These are phyloP conservation scores for Opeltia flavorubescens DNA, from an alignment of 495 filamentous ascomycete genomes.

Conservation along the genomic window DNA sequence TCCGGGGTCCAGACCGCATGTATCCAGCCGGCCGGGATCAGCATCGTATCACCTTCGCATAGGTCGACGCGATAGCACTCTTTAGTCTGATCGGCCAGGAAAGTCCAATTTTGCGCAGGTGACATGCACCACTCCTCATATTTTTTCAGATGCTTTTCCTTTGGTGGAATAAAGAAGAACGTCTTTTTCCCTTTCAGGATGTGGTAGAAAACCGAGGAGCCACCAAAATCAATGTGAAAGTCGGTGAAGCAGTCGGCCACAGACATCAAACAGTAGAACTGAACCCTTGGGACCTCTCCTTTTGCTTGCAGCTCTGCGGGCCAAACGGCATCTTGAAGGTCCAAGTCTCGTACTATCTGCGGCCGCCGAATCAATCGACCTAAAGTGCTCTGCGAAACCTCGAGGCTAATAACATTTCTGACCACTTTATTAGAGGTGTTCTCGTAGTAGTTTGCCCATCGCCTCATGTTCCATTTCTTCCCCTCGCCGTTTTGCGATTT, in stretches of 20 bases:
- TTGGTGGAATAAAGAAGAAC: slow-evolving; percentile 67
- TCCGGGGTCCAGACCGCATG: slow-evolving; percentile 70
- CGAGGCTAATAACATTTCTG: slow-evolving; percentile 64
- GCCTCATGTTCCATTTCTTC: slow-evolving; percentile 55
- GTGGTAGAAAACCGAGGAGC: slow-evolving; percentile 67
- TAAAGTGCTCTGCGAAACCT: slow-evolving; percentile 54
- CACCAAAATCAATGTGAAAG: slow-evolving; percentile 71
- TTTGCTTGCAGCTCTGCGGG: slow-evolving; percentile 44
- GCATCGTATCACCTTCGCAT: slow-evolving; percentile 59
- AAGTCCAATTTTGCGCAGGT: slow-evolving; percentile 56
- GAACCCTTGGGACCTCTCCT: slow-evolving; percentile 46
- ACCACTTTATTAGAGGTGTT: slow-evolving; percentile 47
- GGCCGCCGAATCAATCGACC: slow-evolving; percentile 54
- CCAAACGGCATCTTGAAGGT: slow-evolving; percentile 62
- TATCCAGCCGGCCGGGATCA: slow-evolving; percentile 71
- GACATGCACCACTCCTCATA: slow-evolving; percentile 70
- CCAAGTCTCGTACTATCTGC: slow-evolving; percentile 55
- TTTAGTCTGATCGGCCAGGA: slow-evolving; percentile 52
- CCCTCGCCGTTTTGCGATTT: slow-evolving; percentile 59
- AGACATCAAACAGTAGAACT: slow-evolving; percentile 67
- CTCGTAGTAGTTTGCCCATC: slow-evolving; percentile 67
- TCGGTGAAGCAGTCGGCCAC: slow-evolving; percentile 69
- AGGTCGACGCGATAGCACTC: slow-evolving; percentile 64
- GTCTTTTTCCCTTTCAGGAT: slow-evolving; percentile 65
- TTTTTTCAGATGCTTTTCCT: slow-evolving; percentile 58